Conservation (phyloP, 1,139 yeast species). For the Suhomyces coccinellae region DNA sequence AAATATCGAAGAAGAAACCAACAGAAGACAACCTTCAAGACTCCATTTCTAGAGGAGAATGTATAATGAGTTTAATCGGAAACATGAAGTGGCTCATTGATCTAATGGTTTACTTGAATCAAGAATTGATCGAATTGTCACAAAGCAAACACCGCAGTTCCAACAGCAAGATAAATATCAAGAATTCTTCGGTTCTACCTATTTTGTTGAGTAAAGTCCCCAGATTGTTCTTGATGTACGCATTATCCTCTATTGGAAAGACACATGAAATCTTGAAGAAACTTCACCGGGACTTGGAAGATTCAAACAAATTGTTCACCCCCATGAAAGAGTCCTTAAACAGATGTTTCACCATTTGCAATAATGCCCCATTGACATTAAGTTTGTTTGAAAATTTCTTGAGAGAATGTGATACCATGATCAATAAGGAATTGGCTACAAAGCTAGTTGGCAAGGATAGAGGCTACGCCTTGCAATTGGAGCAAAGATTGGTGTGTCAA, state of each 20-base stretch:
- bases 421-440: constrained; percentile 31
- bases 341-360: constrained; percentile 54
- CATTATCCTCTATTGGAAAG: constrained; percentile 67
- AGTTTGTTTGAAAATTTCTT: constrained; percentile 63
- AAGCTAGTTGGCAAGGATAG: constrained; percentile 30
- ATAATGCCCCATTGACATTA: constrained; percentile 58
- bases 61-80: constrained; percentile 64
- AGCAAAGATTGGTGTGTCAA: constrained; percentile 66
- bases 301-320: constrained; percentile 42
- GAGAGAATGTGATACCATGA: constrained; percentile 46
- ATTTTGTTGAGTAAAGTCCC: constrained; percentile 68
- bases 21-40: constrained; percentile 54
- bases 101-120: constrained; percentile 62
- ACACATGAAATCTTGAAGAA: constrained; percentile 59
- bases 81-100: constrained; percentile 80
- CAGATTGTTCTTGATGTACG: constrained; percentile 64
- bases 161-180: constrained; percentile 26
- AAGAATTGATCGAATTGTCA: constrained; percentile 56
- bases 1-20: constrained; percentile 52
- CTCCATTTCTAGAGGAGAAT: constrained; percentile 55
- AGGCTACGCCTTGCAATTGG: constrained; percentile 45
- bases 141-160: constrained; percentile 16
- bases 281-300: constrained; percentile 44
- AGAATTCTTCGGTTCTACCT: constrained; percentile 49
- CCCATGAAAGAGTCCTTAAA: constrained; percentile 58